Base-by-base conservation (phyloP, 768 basidiomycete species). In the Boletus coccyginus region DNA sequence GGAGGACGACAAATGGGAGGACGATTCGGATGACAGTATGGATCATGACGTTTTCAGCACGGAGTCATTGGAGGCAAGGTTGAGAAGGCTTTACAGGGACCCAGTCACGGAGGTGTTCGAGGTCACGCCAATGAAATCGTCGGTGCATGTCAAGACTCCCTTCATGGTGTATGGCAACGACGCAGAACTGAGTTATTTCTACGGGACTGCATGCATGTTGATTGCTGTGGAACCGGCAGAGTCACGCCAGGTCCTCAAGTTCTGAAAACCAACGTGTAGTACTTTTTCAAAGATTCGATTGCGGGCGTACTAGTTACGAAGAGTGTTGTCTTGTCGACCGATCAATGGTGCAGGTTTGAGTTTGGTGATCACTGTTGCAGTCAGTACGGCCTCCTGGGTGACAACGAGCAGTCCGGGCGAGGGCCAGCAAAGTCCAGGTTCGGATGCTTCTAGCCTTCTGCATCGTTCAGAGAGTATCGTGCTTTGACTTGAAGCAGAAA, bases 131-230 rank as follows among this genome's bases (percentile, higher is more conserved):
- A 63, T 58, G 62, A 48, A 46, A 7, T 63, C 54, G 2, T 56
- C 60, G 3, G 40, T 62, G 16, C 6, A 49, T 0, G 0, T 49
- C 29, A 44, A 9, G 41, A 36, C 41, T 8, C 1, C 50, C 2
- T 42, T 47, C n/a, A 42, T 56, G 47, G 8, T 31, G 2, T 56
- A 54, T 21, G 54, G 57, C 1, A 56, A 62, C 21, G 10, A 59
- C 27, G 35, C 50, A 3, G 33, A 46, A 5, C 7, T 59, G 52
- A 32, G 14, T 0, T 60, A 19, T 39, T 60, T 60, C 46, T 60
- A 63, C n/a, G 62, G 55, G 21, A 53, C 47, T 27, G 62, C 56
- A 5, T 63, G 55, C 49, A 57, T 63, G 55, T 42, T 64, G 45
- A 35, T 60, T 14, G 31, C 47, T 7, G 43, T 60, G 12, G 56